Base-by-base conservation (phyloP, 108 stramenopile genomes). In the Nitzschia putrida region DNA sequence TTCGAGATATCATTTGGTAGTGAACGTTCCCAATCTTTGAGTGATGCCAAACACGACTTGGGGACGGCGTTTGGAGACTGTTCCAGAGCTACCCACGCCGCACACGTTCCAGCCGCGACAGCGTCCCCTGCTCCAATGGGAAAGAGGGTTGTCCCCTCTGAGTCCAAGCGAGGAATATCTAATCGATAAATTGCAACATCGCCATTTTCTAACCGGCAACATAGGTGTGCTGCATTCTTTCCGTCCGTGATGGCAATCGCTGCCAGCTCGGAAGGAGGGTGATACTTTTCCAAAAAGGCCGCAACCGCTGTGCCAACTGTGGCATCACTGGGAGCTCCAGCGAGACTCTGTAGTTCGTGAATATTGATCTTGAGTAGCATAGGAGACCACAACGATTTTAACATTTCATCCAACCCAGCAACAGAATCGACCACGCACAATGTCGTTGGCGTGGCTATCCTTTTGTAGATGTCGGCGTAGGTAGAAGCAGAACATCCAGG, bases 111-210 rank as follows among this genome's bases (percentile, higher is more conserved):
- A 21, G 85, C 93, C 8, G 93, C 87, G 13, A 91, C 90, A 3
- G 89, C 85, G 68, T 94, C 93, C 3, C 93, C 93, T 7, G 93
- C 93, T 3, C 93, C 93, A 71, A 94, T 91, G 0, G 93, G 93
- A 67, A 81, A 94, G 29, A 94, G 51, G 12, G 22, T 26, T 2
- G 21, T 59, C 24, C 11, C 38, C n/a, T 14, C 20, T n/a, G 16
- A 12, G 16, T 16, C 44, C 45, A 81, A 50, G 11, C 18, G 53
- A 24, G 85, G 77, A 10, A 80, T 69, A 9, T 76, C 71, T 11
- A 88, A 29, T 64, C 73, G 47, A 68, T 77, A 86, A 11, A 85
- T 64, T 6, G 61, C 61, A 61, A 81, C 73, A 1, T 54, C 56
- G 3, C 47, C 24, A 20, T 68, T 53, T 44, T 40, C 23, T 8